Conservation (phyloP, 2,329 filamentous ascomycete genomes). For the Conoideocrella luteorostrata region DNA sequence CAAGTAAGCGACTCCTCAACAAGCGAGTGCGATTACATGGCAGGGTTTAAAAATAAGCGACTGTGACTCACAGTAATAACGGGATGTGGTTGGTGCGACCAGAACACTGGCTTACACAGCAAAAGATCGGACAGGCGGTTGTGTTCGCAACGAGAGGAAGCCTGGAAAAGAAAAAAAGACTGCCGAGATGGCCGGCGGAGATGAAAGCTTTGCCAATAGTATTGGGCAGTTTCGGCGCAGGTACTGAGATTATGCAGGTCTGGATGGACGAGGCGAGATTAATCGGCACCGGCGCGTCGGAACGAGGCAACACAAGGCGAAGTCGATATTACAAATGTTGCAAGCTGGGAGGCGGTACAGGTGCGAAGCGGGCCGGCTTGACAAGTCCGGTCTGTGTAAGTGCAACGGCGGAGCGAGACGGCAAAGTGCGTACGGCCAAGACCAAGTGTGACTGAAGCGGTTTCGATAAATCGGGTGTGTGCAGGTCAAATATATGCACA, state of each 20-base stretch:
- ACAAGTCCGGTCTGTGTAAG: conserved; percentile 11
- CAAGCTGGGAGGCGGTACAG: conserved; percentile 13
- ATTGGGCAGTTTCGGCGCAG: conserved; percentile 24
- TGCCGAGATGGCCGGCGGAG: conserved; percentile 25
- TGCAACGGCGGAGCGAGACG: conserved; percentile 7
- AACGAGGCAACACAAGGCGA: conserved; percentile 25
- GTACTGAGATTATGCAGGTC: conserved; percentile 19
- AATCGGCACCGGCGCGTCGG: conserved; percentile 28
- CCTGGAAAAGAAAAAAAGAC: conserved; percentile 14
- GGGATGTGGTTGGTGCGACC: conserved; percentile 25
- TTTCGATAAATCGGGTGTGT: neutral
- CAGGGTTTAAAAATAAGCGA: conserved; percentile 20
- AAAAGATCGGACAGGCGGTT: conserved; percentile 5
- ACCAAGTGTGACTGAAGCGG: neutral
- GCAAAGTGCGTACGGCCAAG: neutral
- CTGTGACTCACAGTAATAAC: conserved; percentile 27
- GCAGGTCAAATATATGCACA: neutral
- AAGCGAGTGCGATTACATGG: conserved; percentile 9
- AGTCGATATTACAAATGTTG: conserved; percentile 24
- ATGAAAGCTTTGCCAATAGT: conserved; percentile 30
- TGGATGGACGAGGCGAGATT: conserved; percentile 23
- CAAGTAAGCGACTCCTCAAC: too few species aligned
- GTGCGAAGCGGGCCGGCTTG: conserved; percentile 10
- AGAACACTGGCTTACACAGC: conserved; percentile 2
- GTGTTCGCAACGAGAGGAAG: conserved; percentile 15